Base-by-base conservation (phyloP, 768 basidiomycete species). In the Cantharellus anzutake region DNA sequence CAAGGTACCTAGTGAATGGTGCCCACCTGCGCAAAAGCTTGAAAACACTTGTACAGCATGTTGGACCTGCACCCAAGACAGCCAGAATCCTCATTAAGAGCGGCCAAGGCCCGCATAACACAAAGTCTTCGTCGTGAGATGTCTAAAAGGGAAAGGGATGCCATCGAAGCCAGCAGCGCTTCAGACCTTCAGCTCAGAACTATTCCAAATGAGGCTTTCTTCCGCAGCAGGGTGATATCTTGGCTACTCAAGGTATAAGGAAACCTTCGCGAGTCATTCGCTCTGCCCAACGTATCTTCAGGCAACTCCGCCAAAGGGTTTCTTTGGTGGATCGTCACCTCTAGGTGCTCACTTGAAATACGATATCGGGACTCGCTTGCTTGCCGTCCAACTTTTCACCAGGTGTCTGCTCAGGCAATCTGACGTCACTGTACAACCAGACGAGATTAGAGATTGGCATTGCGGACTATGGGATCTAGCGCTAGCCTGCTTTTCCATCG, bases 321-420 rank as follows among this genome's bases (percentile, higher is more conserved):
- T 29, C 20, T 29, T 29, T 29, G 20, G 44, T 48, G 11, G 44
- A 48, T 48, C 44, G 44, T 48, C 44, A 29, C 29, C 35, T 55
- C 52, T 11, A 55, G 35, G 14, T 37, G 7, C 35, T 11, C 52
- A 55, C 38, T 7, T 55, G 11, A 11, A 37, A 11, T 38, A 56
- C 29, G 60, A 50, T 59, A 60, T 39, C 11, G 60, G 60, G 40
- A 60, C 60, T 29, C 60, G 60, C 7, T 60, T 34, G 41, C 60
- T n/a, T 2, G 60, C 60, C 3, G 59, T 60, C 1, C 4, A 20
- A 16, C 60, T 60, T 20, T 60, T 60, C 59, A 60, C 59, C 5
- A 56, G 60, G n/a, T 40, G 29, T 29, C 41, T 58, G 14, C 38
- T n/a, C 34, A 40, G 20, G 40, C 34, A 60, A 20, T 41, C 16